Base-by-base conservation (phyloP, 306 rosid genomes). In the Castanospermum australe region DNA sequence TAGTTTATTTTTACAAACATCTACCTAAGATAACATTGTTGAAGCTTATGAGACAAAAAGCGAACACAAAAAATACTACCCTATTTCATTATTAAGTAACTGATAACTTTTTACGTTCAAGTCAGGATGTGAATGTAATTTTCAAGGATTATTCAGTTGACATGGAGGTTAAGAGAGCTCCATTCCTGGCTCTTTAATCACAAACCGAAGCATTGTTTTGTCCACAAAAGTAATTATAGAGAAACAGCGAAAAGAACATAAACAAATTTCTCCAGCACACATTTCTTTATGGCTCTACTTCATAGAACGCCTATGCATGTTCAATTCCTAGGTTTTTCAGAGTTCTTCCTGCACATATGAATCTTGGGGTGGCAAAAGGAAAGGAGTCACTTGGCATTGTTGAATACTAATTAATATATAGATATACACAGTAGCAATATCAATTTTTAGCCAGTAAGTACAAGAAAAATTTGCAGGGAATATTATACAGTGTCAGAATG, bases 401-500 rank as follows among this genome's bases (percentile, higher is more conserved):
- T 30, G 9, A 60, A 25, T 60, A n/a, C 12, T 48, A 3, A n/a
- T n/a, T n/a, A n/a, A n/a, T n/a, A 15, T 20, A 48, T 28, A 10
- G 0, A 4, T 14, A 15, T 14, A 48, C 15, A 48, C 33, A 20
- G 62, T 8, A 3, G 79, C 61, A 15, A 47, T n/a, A 47, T 5
- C 10, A 22, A 22, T 14, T 25, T 68, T 57, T 44, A 2, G 25
- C 8, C 30, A 39, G 2, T 1, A 7, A 24, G 30, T 77, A 79
- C 77, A 41, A 33, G 60, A 25, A 66, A 41, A 30, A 54, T 68
- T 36, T 62, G 64, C 50, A 21, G 38, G 0, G 50, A n/a, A 21
- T 75, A 20, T 60, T 57, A 50, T n/a, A n/a, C n/a, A 50, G 54
- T n/a, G 62, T 77, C 28, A 63, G 67, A 59, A 87, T 82, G 64